Conservation (phyloP, 202 grass and related monocot species). For the Bolboschoenoplectus hybrid region DNA sequence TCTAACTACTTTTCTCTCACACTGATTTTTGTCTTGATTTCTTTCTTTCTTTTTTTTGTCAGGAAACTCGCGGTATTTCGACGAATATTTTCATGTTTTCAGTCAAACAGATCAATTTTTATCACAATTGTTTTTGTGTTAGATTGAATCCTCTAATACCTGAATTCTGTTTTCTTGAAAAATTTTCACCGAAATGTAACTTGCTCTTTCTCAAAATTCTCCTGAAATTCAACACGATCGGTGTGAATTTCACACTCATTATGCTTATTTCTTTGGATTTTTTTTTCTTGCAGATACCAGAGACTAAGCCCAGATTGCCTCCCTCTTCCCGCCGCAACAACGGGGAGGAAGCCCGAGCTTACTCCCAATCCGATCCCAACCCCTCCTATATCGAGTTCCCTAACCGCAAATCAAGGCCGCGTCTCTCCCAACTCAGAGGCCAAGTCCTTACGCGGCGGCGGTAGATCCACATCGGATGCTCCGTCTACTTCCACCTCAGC, state of each 20-base stretch:
- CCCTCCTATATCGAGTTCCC: conserved; percentile 29
- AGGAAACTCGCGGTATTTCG: background rate
- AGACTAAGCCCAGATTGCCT: conserved; percentile 80
- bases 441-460: conserved; percentile 38
- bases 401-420: conserved; percentile 40
- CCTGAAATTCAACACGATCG: conserved; percentile 9
- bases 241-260: conserved; percentile 30
- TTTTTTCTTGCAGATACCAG: conserved; percentile 64
- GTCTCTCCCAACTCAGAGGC: conserved; percentile 33
- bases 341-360: conserved; percentile 48
- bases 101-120: conserved; percentile 44
- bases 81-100: background rate
- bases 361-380: conserved; percentile 44
- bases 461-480: conserved; percentile 10
- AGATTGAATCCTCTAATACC: conserved; percentile 26
- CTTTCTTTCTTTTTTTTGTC: background rate
- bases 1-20: background rate
- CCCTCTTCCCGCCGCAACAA: conserved; percentile 48
- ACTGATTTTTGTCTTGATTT: background rate
- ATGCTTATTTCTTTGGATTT: background rate
- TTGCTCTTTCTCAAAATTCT: conserved; percentile 17
- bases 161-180: conserved; percentile 37
- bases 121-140: conserved; percentile 13
- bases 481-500: conserved; percentile 38
- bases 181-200: conserved; percentile 16